phyloP scores from a whole-genome alignment of 2,329 filamentous ascomycete species.

The Sphaerostilbella broomeana region DNA sequence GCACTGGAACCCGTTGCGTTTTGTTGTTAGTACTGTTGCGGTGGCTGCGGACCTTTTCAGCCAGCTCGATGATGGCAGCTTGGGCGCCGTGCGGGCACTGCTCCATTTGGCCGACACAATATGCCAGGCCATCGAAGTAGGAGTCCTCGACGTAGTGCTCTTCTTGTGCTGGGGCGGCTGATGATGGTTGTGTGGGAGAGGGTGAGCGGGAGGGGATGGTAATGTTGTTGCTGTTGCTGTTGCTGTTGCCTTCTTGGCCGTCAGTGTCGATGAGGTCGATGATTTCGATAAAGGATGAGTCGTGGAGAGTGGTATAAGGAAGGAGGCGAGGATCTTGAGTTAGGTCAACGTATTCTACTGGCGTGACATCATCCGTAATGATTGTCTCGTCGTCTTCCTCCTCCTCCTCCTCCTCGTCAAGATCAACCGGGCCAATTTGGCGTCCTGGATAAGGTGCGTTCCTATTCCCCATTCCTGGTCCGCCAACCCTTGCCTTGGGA shows the following conservation, averaged over 20 bases:
- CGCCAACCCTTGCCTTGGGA: slow-evolving; percentile 1
- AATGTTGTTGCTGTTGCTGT: not conserved
- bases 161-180: not conserved
- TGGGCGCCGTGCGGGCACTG: slow-evolving; percentile 21
- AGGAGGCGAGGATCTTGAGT: slow-evolving; percentile 8
- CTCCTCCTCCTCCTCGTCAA: not conserved
- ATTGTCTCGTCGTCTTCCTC: slow-evolving; percentile 2
- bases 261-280: slow-evolving; percentile 10
- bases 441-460: not conserved
- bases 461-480: not conserved
- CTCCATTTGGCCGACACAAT: slow-evolving; percentile 28
- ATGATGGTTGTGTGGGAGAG: not conserved
- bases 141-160: slow-evolving; percentile 5
- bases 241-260: not conserved
- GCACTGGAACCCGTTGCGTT: not conserved
- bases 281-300: not conserved
- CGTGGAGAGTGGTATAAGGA: not conserved
- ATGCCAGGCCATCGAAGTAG: slow-evolving; percentile 25
- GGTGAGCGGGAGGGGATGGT: not conserved
- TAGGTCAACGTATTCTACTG: slow-evolving; percentile 18
- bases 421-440: slow-evolving; percentile 1
- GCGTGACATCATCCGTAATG: slow-evolving; percentile 12
- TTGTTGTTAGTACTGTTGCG: slow-evolving; percentile 6
- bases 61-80: slow-evolving; percentile 24
- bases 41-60: slow-evolving; percentile 12